Base-by-base conservation (phyloP, 805 yeast species). In the Starmerella riodocensis region DNA sequence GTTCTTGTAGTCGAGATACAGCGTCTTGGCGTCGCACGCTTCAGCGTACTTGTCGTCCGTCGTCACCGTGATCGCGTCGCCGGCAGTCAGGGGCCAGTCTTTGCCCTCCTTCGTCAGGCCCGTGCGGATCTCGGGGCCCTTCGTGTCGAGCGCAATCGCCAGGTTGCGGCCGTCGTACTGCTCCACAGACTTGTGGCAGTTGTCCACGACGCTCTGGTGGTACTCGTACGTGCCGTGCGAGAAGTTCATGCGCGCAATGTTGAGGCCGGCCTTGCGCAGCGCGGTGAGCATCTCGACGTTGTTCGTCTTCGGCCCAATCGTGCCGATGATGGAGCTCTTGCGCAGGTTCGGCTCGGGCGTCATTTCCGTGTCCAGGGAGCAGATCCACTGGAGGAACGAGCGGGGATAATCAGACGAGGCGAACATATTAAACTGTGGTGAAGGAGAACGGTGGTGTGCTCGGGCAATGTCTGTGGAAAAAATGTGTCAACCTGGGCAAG, bases 111-210 rank as follows among this genome's bases (percentile, higher is more conserved):
- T 62, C 55, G 98, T 91, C 64, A 85, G 76, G 66, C 98, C 98
- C 43, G 98, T 88, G 76, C 98, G 83, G 70, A 91, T 91, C 70
- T 91, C 98, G 49, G 98, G 98, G 55, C 98, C 98, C 75, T 91
- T 91, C 64, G 97, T 91, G 66, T 91, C 98, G 56, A 91, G 76
- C 51, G 98, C 98, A 65, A 91, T 86, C 47, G 95, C 97, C 58
- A 91, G 73, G 40, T 97, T 98, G 70, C 97, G 83, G 59, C 97
- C 96, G 52, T 81, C 75, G 65, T 78, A 85, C 41, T 79, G 63
- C 64, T 76, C 77, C 67, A 82, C 95, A 50, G 96, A 85, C 66
- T 84, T 77, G 68, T 93, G 80, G 55, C 96, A 84, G 61, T 91
- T 88, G 74, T 88, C 96, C 63, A 91, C 70, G 57, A 91, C 98